Percentiles rank a stretch among this genome's conserved stretches.
These are phyloP conservation scores for Clonostachys sp. DNA, from an alignment of 2,329 filamentous ascomycete species.

Conservation along the genomic window DNA sequence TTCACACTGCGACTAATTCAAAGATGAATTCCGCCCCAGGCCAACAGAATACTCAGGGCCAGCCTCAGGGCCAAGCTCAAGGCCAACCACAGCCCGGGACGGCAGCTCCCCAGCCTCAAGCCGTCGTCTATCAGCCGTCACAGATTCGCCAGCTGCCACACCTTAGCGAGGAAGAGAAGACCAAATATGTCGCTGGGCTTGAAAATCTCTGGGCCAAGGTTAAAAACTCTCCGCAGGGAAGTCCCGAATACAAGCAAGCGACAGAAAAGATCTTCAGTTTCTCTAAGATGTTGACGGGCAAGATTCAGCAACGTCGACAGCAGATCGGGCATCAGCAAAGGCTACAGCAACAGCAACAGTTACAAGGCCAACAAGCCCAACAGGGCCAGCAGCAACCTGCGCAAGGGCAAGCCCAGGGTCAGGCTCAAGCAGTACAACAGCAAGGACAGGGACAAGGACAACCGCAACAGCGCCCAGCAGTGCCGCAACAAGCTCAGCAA, in stretches of 20 bases:
- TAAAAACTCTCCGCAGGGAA: constrained; percentile 40
- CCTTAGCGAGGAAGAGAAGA: constrained; percentile 49
- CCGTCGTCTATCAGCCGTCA: constrained; percentile 43
- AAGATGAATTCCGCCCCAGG: constrained; percentile 2
- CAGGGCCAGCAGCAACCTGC: constrained; percentile 8
- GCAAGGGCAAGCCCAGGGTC: not conserved
- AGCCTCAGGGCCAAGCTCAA: constrained; percentile 2
- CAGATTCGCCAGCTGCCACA: constrained; percentile 45
- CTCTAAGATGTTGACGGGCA: constrained; percentile 49
- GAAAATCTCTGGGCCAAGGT: constrained; percentile 48
- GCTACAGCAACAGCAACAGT: constrained; percentile 14
- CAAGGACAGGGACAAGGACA: constrained; percentile 6
- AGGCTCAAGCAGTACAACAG: constrained; percentile 18
- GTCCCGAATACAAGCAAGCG: constrained; percentile 42
- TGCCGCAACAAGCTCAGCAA: constrained; percentile 10
- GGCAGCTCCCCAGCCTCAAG: constrained; percentile 11
- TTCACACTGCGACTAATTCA: not conserved
- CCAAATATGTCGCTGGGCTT: constrained; percentile 55
- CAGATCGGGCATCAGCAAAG: constrained; percentile 21
- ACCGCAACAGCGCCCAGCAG: constrained; percentile 13
- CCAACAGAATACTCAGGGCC: not conserved
- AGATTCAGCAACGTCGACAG: constrained; percentile 38
- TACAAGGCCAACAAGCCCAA: constrained; percentile 18
- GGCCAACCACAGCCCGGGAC: constrained; percentile 1
- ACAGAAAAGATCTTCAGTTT: constrained; percentile 57